A percentile compares a stretch with the other conserved stretches of the same genome.
Evolutionary conservation across 257 asterid genomes (phyloP).

Genomic region (Gentiana macrophylla): DNA sequence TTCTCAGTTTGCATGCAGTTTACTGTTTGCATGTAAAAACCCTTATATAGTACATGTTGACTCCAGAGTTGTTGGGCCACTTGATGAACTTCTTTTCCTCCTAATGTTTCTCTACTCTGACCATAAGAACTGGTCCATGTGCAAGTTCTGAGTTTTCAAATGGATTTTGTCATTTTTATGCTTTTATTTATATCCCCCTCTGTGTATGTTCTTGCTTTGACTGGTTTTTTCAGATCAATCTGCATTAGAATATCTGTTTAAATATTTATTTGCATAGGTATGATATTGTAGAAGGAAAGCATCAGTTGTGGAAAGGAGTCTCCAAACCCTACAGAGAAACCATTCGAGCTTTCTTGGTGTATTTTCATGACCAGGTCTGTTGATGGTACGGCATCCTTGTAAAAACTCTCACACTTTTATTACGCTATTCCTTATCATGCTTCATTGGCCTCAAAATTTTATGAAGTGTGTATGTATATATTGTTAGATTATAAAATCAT

Average conservation of each 20-base stretch:
- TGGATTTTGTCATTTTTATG: background rate
- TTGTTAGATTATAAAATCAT: too few species aligned
- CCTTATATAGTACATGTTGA: too few species aligned
- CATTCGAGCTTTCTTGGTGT: constrained; percentile 86
- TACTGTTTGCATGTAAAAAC: too few species aligned
- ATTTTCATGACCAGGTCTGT: constrained; percentile 91
- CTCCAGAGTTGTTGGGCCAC: too few species aligned
- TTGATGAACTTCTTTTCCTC: too few species aligned
- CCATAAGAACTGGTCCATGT: too few species aligned
- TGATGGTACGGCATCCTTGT: constrained; percentile 3
- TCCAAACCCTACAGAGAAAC: constrained; percentile 97
- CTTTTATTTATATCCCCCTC: background rate
- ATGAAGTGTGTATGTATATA: background rate
- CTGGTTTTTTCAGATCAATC: constrained; percentile 3
- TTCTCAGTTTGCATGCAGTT: too few species aligned
- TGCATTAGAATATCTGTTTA: constrained; percentile 11
- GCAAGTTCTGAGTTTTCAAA: background rate
- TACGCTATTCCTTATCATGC: background rate
- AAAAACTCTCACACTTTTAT: background rate
- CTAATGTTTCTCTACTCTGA: too few species aligned
- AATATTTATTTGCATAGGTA: constrained; percentile 48
- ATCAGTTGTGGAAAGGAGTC: constrained; percentile 77
- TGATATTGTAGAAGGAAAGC: constrained; percentile 82
- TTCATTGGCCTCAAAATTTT: background rate
- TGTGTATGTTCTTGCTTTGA: too few species aligned